These are phyloP conservation scores for Coemansia sp. DNA, from an alignment of 192 early-diverging fungal genomes.

Conservation along the genomic window DNA sequence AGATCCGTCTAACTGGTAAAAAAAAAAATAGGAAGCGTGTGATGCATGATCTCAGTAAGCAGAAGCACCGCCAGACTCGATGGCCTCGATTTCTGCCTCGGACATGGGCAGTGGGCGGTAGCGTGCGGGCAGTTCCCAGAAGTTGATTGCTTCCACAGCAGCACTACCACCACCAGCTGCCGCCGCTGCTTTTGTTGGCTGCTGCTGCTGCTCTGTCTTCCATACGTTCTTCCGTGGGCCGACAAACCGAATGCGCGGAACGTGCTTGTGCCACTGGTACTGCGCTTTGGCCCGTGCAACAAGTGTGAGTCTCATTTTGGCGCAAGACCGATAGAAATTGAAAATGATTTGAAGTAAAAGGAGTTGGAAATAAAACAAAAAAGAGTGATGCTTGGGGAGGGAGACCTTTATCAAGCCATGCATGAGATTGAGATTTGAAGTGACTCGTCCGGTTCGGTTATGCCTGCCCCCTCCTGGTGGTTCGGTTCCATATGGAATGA, in stretches of 20 bases:
- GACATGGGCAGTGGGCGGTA: conserved; percentile 50
- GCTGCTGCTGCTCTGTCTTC: conserved; percentile 9
- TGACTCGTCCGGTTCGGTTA: too few species aligned
- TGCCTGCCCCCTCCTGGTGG: too few species aligned
- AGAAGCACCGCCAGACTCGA: conserved; percentile 52
- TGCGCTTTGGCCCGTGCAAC: conserved; percentile 36
- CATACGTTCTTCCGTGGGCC: conserved; percentile 50
- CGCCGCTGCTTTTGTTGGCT: background rate
- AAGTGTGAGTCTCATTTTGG: conserved; percentile 23
- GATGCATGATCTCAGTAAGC: conserved; percentile 1
- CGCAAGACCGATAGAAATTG: background rate
- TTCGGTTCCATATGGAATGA: too few species aligned
- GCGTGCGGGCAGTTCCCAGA: conserved; percentile 53
- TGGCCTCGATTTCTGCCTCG: conserved; percentile 54
- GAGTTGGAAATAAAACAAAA: background rate
- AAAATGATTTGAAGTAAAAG: background rate
- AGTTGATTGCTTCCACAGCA: conserved; percentile 35
- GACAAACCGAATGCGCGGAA: conserved; percentile 48
- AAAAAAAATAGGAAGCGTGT: too few species aligned
- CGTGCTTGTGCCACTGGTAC: conserved; percentile 52
- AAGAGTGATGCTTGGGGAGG: too few species aligned
- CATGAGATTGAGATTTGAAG: too few species aligned
- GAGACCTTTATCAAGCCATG: background rate
- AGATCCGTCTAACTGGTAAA: too few species aligned
- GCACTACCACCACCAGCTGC: background rate